A percentile compares a stretch with the other conserved stretches of the same genome.
These are phyloP conservation scores for Cryptococcus sp. DNA, from an alignment of 1,284 basidiomycete genomes.

Conservation along the genomic window DNA sequence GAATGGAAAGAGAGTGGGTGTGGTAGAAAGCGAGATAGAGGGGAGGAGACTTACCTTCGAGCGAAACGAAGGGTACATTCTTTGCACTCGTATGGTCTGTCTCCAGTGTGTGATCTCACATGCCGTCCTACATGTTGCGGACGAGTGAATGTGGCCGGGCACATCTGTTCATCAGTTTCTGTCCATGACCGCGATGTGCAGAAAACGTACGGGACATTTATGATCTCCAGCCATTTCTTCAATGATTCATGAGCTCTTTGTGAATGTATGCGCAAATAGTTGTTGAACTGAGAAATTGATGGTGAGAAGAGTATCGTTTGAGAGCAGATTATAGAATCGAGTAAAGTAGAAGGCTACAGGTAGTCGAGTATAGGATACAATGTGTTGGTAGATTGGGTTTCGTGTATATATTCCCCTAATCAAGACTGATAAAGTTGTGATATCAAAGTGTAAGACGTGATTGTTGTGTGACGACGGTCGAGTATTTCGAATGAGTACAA, in stretches of 20 bases:
- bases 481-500: too few relatives aligned
- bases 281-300: too few relatives aligned
- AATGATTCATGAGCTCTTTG: not conserved
- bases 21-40: slow-evolving; percentile 1
- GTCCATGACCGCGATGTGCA: not conserved
- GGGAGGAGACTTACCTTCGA: slow-evolving; percentile 57
- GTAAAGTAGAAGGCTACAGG: too few relatives aligned
- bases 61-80: slow-evolving; percentile 86
- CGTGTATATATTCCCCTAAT: too few relatives aligned
- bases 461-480: too few relatives aligned
- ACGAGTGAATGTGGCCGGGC: slow-evolving; percentile 78
- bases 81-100: slow-evolving; percentile 83
- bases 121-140: slow-evolving; percentile 86
- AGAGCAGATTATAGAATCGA: too few relatives aligned
- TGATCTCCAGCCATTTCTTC: slow-evolving; percentile 34
- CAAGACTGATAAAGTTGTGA: too few relatives aligned
- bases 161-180: slow-evolving; percentile 49
- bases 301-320: too few relatives aligned
- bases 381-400: too few relatives aligned
- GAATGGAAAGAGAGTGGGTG: not conserved
- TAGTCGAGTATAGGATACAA: too few relatives aligned
- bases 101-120: slow-evolving; percentile 88
- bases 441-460: too few relatives aligned
- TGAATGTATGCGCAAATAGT: too few relatives aligned
- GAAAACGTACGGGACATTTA: slow-evolving; percentile 35